Percentiles rank a stretch among this genome's conserved stretches.
Conservation (phyloP, 768 basidiomycete genomes). For the Lentinula aciculospora region DNA sequence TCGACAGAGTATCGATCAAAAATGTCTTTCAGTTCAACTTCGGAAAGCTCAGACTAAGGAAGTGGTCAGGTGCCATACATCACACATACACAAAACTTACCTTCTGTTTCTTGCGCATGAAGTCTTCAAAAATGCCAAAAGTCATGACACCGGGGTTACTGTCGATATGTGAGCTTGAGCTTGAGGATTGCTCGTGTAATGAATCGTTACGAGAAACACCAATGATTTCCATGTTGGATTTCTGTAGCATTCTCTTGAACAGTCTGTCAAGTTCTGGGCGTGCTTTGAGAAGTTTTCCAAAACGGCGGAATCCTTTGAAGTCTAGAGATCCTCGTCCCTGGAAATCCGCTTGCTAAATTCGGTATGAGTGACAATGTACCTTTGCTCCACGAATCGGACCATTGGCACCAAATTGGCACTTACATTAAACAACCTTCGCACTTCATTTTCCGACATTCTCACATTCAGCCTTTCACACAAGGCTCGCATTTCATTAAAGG, state of each 20-base stretch:
- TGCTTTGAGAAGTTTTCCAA: conserved; percentile 77
- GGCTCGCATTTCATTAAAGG: conserved; percentile 66
- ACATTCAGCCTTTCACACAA: conserved; percentile 71
- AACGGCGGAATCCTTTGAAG: conserved; percentile 73
- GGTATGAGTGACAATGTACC: background rate
- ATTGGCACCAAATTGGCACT: too few species aligned
- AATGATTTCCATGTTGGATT: background rate
- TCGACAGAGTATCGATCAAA: conserved; percentile 29
- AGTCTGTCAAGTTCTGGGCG: conserved; percentile 76
- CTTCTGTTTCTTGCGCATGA: conserved; percentile 40
- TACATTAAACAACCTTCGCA: conserved; percentile 57
- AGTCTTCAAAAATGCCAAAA: conserved; percentile 34
- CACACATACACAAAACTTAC: conserved; percentile 16
- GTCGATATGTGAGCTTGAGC: too few species aligned
- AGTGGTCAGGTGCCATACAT: background rate
- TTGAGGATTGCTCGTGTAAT: background rate
- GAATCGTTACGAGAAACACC: background rate
- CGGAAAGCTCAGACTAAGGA: conserved; percentile 24
- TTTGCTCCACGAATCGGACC: background rate
- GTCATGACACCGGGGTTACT: conserved; percentile 30
- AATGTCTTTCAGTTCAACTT: conserved; percentile 25
- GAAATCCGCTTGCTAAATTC: conserved; percentile 55
- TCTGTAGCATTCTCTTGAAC: conserved; percentile 25
- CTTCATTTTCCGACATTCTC: conserved; percentile 46
- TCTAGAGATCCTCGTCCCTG: conserved; percentile 55